Conservation (phyloP, 495 filamentous ascomycete species). For the Penicillium soppii region DNA sequence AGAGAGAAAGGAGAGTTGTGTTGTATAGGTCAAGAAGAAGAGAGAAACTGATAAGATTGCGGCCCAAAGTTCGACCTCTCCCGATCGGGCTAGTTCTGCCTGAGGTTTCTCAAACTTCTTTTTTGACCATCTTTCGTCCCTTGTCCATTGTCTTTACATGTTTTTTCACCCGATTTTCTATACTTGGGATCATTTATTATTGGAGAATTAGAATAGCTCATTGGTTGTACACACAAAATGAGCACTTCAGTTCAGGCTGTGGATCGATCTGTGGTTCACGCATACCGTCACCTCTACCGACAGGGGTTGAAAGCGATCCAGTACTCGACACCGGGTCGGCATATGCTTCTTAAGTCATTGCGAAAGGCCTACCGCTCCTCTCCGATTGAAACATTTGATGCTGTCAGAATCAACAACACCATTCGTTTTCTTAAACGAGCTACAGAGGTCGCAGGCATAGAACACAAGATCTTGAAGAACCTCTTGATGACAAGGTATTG, state of each 20-base stretch:
- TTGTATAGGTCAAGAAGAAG: slow-evolving; percentile 2
- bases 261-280: slow-evolving; percentile 54
- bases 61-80: slow-evolving; percentile 30
- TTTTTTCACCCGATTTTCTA: background rate
- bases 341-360: slow-evolving; percentile 61
- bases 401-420: slow-evolving; percentile 66
- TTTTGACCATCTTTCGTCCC: slow-evolving; percentile 5
- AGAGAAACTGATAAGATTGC: slow-evolving; percentile 15
- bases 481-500: slow-evolving; percentile 63
- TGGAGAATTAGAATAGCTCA: background rate
- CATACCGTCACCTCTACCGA: slow-evolving; percentile 80
- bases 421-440: slow-evolving; percentile 75
- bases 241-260: slow-evolving; percentile 12
- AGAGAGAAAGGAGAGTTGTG: slow-evolving; percentile 1
- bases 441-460: slow-evolving; percentile 61
- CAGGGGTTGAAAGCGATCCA: slow-evolving; percentile 73
- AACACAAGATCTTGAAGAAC: slow-evolving; percentile 80
- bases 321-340: slow-evolving; percentile 74
- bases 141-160: background rate
- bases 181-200: background rate
- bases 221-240: slow-evolving; percentile 8
- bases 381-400: slow-evolving; percentile 52
- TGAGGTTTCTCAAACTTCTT: slow-evolving; percentile 12
- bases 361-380: slow-evolving; percentile 69
- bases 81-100: slow-evolving; percentile 20